Evolutionary conservation across 257 asterid species (phyloP).

Genomic region (Solanum commersonii): DNA sequence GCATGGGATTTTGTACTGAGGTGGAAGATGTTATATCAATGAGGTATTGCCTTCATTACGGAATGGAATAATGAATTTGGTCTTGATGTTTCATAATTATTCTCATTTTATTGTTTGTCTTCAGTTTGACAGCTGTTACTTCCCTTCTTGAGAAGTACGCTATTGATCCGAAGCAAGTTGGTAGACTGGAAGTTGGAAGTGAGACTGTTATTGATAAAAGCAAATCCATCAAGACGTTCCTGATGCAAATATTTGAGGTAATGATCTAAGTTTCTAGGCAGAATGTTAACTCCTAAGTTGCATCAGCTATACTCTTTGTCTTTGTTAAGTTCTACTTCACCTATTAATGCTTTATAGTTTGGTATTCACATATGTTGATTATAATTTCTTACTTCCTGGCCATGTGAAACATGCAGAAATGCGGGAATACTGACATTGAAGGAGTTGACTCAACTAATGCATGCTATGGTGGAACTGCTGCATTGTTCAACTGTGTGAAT

Average conservation of each 20-base stretch:
- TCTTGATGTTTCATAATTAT: not conserved
- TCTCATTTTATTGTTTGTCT: constrained; percentile 7
- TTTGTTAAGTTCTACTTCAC: not conserved
- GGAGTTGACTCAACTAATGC: constrained; percentile 98
- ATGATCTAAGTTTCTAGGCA: not conserved
- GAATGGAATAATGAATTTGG: not conserved
- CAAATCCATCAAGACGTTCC: constrained; percentile 94
- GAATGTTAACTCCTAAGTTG: not conserved
- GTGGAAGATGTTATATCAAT: constrained; percentile 98
- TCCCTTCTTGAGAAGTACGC: constrained; percentile 81
- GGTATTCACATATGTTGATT: not conserved
- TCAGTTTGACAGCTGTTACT: constrained; percentile 91
- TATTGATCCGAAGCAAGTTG: constrained; percentile 79
- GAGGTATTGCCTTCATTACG: constrained; percentile 40
- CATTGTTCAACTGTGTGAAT: constrained; percentile 83
- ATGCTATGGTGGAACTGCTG: constrained; percentile 99
- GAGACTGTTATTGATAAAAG: constrained; percentile 98
- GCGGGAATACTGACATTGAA: constrained; percentile 92
- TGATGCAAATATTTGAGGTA: constrained; percentile 99
- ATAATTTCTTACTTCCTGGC: constrained; percentile 2
- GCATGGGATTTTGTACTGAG: constrained; percentile 94
- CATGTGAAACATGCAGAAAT: constrained; percentile 39
- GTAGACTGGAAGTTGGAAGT: constrained; percentile 97
- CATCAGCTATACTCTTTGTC: not conserved
- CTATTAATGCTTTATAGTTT: not conserved